Conservation (phyloP, 768 basidiomycete genomes). For the Guyanaporus albipodus region DNA sequence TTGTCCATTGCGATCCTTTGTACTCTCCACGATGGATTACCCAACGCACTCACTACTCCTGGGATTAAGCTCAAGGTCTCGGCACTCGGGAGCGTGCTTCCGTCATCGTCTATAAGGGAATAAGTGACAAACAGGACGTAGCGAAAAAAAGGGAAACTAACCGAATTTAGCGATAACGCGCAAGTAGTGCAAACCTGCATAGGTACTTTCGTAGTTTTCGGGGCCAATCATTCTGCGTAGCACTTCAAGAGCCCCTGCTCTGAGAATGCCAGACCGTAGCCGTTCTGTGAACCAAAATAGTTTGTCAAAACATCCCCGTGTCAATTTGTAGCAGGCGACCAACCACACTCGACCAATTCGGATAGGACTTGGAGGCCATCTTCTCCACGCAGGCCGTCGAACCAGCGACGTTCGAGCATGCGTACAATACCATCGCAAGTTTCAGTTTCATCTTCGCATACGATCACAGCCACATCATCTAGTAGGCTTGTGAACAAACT, state of each 20-base stretch:
- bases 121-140: background rate
- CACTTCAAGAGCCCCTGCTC: slow-evolving; percentile 8
- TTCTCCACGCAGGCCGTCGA: slow-evolving; percentile 26
- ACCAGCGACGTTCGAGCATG: slow-evolving; percentile 27
- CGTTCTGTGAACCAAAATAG: slow-evolving; percentile 4
- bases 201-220: slow-evolving; percentile 2
- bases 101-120: slow-evolving; percentile 2
- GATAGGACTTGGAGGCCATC: slow-evolving; percentile 22
- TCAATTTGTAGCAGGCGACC: background rate
- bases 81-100: background rate
- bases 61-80: slow-evolving; percentile 10
- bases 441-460: slow-evolving; percentile 2
- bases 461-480: slow-evolving; percentile 17
- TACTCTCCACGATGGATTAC: slow-evolving; percentile 12
- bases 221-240: slow-evolving; percentile 16
- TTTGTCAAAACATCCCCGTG: background rate
- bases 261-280: slow-evolving; percentile 15
- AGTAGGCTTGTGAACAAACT: background rate
- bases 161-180: slow-evolving; percentile 19
- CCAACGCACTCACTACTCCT: slow-evolving; percentile 14
- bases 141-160: background rate
- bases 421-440: slow-evolving; percentile 7
- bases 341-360: slow-evolving; percentile 20
- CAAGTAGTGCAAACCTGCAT: slow-evolving; percentile 24
- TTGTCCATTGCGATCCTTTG: slow-evolving; percentile 15